Percentiles rank a stretch among this genome's conserved stretches.
phyloP scores from a whole-genome alignment of 2,329 filamentous ascomycete species.

The Xylariales sp. region DNA sequence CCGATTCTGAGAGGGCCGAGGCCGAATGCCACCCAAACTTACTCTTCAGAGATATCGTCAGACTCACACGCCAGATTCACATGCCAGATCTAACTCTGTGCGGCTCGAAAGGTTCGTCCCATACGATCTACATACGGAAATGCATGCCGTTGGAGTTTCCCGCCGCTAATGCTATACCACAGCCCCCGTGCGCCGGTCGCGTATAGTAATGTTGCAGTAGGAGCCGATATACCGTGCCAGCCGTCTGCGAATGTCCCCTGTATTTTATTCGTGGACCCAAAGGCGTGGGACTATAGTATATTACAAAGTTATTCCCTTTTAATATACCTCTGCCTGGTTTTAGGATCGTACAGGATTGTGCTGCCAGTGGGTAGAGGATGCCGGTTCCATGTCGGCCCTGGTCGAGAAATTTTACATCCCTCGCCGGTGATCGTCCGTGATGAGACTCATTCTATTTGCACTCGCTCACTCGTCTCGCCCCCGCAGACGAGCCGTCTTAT shows the following conservation, averaged over 20 bases:
- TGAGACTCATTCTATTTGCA: constrained; percentile 7
- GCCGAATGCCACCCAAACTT: constrained; percentile 22
- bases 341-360: constrained; percentile 16
- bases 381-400: constrained; percentile 13
- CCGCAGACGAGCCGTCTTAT: constrained; percentile 36
- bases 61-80: constrained; percentile 45
- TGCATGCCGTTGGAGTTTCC: constrained; percentile 34
- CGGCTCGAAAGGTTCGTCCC: constrained; percentile 36
- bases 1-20: constrained; percentile 3
- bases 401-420: constrained; percentile 18
- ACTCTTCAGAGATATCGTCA: constrained; percentile 14
- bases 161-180: constrained; percentile 19
- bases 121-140: constrained; percentile 43
- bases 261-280: constrained; percentile 27
- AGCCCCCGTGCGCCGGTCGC: constrained; percentile 9
- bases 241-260: background rate
- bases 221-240: constrained; percentile 7
- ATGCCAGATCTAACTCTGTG: constrained; percentile 35
- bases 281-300: constrained; percentile 24
- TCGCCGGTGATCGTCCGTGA: constrained; percentile 20
- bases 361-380: constrained; percentile 15
- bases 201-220: constrained; percentile 9
- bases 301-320: background rate
- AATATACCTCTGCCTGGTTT: background rate
- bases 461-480: constrained; percentile 19